These are phyloP conservation scores for Pecoramyces ruminantium DNA, from an alignment of 192 early-diverging fungal genomes.

Conservation along the genomic window DNA sequence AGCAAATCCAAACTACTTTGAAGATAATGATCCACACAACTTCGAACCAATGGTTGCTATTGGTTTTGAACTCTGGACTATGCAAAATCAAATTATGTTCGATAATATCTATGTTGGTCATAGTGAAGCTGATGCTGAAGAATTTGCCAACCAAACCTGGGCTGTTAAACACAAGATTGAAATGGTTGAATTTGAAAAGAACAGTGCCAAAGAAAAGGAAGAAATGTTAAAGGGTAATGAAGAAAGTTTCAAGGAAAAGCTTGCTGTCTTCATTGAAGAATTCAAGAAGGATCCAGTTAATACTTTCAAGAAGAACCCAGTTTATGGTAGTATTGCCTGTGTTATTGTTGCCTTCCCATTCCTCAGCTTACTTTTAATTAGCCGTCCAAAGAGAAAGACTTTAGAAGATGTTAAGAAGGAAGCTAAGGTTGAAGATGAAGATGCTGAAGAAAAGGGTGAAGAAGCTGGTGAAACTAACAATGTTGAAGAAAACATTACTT, in stretches of 20 bases:
- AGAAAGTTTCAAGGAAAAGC: not conserved
- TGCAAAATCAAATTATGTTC: constrained; percentile 73
- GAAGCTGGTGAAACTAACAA: not conserved
- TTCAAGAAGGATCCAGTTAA: constrained; percentile 11
- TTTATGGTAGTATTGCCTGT: not conserved
- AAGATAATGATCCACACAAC: constrained; percentile 59
- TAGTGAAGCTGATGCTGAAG: constrained; percentile 43
- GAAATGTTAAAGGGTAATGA: constrained; percentile 36
- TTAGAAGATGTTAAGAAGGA: not conserved
- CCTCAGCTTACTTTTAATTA: not conserved
- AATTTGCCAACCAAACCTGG: constrained; percentile 62
- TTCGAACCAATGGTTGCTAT: constrained; percentile 46
- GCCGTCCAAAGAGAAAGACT: not conserved
- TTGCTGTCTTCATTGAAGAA: constrained; percentile 8
- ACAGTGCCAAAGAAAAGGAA: constrained; percentile 12
- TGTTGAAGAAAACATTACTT: not conserved
- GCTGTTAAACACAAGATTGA: constrained; percentile 56
- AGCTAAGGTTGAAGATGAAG: not conserved
- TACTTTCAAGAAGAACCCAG: constrained; percentile 18
- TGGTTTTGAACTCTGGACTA: constrained; percentile 89
- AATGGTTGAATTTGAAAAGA: not conserved
- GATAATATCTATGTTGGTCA: constrained; percentile 84
- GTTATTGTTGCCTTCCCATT: not conserved
- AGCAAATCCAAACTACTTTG: constrained; percentile 66
- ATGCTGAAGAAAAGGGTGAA: not conserved